These are phyloP conservation scores for Conticribra weissflogii DNA, from an alignment of 108 stramenopile species.

Conservation along the genomic window DNA sequence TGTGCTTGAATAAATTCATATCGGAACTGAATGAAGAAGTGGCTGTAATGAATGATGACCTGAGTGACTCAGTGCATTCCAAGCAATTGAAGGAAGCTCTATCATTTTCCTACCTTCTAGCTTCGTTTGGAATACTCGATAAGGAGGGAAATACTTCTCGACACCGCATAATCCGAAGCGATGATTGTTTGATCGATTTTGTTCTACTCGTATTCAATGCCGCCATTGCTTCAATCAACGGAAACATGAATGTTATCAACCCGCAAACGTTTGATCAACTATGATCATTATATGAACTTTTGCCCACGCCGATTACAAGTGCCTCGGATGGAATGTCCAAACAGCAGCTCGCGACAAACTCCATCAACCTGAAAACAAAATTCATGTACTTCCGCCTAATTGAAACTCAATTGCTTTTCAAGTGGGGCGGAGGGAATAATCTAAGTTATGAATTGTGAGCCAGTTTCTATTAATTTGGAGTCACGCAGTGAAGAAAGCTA, in stretches of 20 bases:
- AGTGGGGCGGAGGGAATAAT: slow-evolving; percentile 24
- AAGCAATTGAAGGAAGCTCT: slow-evolving; percentile 23
- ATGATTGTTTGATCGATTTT: slow-evolving; percentile 27
- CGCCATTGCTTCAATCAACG: slow-evolving; percentile 14
- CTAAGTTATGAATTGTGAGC: slow-evolving; percentile 17
- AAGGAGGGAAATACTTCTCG: slow-evolving; percentile 6
- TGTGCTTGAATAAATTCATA: slow-evolving; percentile 39
- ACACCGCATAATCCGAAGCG: slow-evolving; percentile 13
- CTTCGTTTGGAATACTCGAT: slow-evolving; percentile 17
- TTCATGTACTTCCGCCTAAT: slow-evolving; percentile 32
- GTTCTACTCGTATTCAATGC: slow-evolving; percentile 23
- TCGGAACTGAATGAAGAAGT: background rate
- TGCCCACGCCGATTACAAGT: slow-evolving; percentile 5
- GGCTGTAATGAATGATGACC: background rate
- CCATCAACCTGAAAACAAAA: background rate
- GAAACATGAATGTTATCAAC: slow-evolving; percentile 16
- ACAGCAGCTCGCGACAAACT: too few species aligned
- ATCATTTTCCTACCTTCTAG: slow-evolving; percentile 25
- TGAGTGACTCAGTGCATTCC: background rate
- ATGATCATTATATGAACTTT: slow-evolving; percentile 39
- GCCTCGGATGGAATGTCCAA: slow-evolving; percentile 2
- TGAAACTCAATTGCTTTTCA: slow-evolving; percentile 29
- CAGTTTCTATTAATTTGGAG: slow-evolving; percentile 15
- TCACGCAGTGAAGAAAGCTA: background rate
- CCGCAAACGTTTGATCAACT: slow-evolving; percentile 19